These are phyloP conservation scores for Pterulicium gracile DNA, from an alignment of 1,284 basidiomycete species.

Conservation along the genomic window DNA sequence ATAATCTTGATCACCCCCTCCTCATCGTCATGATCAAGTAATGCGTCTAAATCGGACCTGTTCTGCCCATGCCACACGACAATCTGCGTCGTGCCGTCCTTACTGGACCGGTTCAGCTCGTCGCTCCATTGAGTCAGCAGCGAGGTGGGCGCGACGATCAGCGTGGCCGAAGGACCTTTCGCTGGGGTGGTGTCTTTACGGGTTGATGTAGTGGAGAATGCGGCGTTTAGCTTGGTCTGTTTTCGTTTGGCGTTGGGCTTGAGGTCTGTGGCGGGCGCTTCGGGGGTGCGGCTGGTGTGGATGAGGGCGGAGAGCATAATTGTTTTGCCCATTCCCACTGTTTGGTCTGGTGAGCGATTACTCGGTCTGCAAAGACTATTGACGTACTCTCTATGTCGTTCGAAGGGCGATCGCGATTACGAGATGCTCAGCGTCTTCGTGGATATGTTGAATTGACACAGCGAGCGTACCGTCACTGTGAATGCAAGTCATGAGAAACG, in stretches of 20 bases:
- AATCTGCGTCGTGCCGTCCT: conserved; percentile 56
- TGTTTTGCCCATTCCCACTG: conserved; percentile 95
- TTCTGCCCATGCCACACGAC: conserved; percentile 85
- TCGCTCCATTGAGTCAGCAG: conserved; percentile 86
- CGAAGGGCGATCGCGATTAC: too few species aligned
- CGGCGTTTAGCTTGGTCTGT: conserved; percentile 52
- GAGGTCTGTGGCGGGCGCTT: conserved; percentile 21
- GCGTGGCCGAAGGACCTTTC: conserved; percentile 51
- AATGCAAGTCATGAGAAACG: conserved; percentile 11
- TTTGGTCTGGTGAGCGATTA: too few species aligned
- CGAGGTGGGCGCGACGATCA: conserved; percentile 91
- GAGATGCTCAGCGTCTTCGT: too few species aligned
- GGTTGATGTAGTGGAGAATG: conserved; percentile 36
- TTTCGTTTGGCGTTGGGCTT: conserved; percentile 29
- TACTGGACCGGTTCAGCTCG: conserved; percentile 71
- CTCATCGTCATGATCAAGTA: conserved; percentile 42
- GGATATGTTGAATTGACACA: too few species aligned
- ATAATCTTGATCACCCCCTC: conserved; percentile 60
- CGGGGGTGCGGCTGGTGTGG: conserved; percentile 59
- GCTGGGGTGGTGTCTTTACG: conserved; percentile 18
- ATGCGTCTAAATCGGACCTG: conserved; percentile 58
- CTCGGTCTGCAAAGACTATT: too few species aligned
- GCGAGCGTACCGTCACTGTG: conserved; percentile 43
- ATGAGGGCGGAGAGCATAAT: conserved; percentile 93
- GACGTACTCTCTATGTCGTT: too few species aligned